These are phyloP conservation scores for Tuber calosporum DNA, from an alignment of 495 filamentous ascomycete genomes.

Conservation along the genomic window DNA sequence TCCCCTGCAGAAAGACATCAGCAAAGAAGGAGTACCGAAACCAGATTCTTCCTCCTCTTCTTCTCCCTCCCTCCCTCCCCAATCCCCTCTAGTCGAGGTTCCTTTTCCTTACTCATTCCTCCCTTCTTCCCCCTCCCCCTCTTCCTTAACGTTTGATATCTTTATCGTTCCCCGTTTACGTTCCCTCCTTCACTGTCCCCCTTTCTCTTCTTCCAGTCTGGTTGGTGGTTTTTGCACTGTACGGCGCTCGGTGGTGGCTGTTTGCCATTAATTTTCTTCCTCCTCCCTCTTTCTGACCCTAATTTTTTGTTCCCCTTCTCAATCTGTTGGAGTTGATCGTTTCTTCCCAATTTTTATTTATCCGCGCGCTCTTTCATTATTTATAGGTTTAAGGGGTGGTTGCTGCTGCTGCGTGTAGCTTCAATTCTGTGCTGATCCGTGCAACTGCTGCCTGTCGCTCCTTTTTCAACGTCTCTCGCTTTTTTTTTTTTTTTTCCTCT, in stretches of 20 bases:
- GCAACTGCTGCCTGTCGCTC: background rate
- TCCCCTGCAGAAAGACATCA: background rate
- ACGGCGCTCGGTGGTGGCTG: background rate
- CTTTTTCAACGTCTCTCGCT: conserved; percentile 4
- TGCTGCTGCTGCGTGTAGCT: background rate
- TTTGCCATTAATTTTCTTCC: background rate
- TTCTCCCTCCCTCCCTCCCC: background rate
- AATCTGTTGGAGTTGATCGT: background rate
- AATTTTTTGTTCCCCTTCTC: background rate
- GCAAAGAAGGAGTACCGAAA: background rate
- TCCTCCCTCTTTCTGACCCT: background rate
- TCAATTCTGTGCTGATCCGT: background rate
- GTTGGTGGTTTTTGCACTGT: background rate
- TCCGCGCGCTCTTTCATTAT: background rate
- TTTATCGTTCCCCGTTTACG: background rate
- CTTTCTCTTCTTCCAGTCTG: background rate
- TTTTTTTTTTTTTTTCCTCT: background rate
- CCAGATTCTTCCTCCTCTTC: background rate
- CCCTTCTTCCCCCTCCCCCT: background rate
- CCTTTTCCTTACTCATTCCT: background rate
- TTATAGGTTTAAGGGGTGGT: background rate
- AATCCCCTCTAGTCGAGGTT: background rate
- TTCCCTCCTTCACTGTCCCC: conserved; percentile 1
- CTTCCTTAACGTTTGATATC: background rate
- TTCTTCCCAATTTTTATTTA: background rate